A percentile compares a stretch with the other conserved stretches of the same genome.
phyloP scores from a whole-genome alignment of 2,329 filamentous ascomycete genomes.

The Xylaria sp. region DNA sequence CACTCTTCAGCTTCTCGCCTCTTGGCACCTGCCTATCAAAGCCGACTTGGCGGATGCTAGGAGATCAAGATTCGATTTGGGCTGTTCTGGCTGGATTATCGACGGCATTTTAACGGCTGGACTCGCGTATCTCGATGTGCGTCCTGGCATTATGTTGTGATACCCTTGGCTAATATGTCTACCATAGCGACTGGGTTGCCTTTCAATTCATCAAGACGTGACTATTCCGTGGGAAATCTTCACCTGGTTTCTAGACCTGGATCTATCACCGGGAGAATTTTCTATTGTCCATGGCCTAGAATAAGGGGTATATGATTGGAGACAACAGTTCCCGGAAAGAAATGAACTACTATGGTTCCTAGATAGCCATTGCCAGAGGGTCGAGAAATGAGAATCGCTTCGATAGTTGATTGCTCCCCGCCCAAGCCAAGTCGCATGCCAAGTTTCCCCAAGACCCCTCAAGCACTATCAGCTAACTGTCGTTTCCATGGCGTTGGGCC shows the following conservation, averaged over 20 bases:
- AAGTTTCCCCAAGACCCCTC: not conserved
- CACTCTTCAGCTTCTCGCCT: conserved; percentile 21
- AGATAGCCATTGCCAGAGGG: not conserved
- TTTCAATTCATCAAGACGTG: not conserved
- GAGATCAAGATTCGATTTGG: conserved; percentile 15
- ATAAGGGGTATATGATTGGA: no score
- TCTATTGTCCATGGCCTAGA: no score
- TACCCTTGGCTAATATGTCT: not conserved
- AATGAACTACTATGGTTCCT: no score
- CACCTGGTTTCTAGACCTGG: not conserved
- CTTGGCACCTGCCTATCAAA: conserved; percentile 38
- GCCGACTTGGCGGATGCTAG: conserved; percentile 31
- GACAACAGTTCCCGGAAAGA: no score
- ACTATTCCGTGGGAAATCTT: not conserved
- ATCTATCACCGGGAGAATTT: not conserved
- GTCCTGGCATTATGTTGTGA: conserved; percentile 14
- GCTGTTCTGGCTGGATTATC: conserved; percentile 20
- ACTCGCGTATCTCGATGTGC: conserved; percentile 11
- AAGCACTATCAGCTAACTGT: not conserved
- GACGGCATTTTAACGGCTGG: conserved; percentile 1
- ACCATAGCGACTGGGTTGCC: not conserved
- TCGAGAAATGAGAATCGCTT: conserved; percentile 7
- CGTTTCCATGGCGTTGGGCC: not conserved
- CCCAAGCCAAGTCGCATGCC: conserved; percentile 18
- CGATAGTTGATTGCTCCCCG: conserved; percentile 5